Percentiles rank a stretch among this genome's conserved stretches.
These are phyloP conservation scores for Blastomyces parvus DNA, from an alignment of 2,329 filamentous ascomycete genomes.

Conservation along the genomic window DNA sequence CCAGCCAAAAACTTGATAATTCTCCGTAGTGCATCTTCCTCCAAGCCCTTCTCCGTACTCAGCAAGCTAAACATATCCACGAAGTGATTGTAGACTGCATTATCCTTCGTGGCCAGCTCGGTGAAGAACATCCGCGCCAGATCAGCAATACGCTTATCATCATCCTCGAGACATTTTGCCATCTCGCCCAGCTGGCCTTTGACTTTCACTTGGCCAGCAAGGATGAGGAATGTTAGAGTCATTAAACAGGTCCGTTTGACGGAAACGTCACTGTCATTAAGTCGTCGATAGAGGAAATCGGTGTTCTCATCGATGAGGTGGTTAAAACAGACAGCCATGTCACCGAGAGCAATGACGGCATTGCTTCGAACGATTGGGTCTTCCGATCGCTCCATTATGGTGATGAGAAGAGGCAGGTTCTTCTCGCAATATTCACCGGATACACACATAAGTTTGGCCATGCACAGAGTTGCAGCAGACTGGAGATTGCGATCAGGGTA, in stretches of 20 bases:
- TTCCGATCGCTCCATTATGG: slow-evolving; percentile 89
- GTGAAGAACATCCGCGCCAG: slow-evolving; percentile 97
- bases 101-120: slow-evolving; percentile 94
- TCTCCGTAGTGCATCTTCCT: slow-evolving; percentile 74
- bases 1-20: slow-evolving; percentile 89
- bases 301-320: slow-evolving; percentile 99
- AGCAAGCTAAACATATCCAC: slow-evolving; percentile 97
- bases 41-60: slow-evolving; percentile 67
- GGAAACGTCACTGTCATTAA: slow-evolving; percentile 77
- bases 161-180: slow-evolving; percentile 96
- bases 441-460: slow-evolving; percentile 98
- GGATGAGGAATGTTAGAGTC: slow-evolving; percentile 94
- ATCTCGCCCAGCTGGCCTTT: slow-evolving; percentile 98
- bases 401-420: slow-evolving; percentile 87
- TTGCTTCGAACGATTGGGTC: slow-evolving; percentile 92
- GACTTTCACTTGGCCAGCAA: slow-evolving; percentile 97
- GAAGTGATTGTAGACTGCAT: slow-evolving; percentile 98
- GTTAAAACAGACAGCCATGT: slow-evolving; percentile 99
- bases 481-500: slow-evolving; percentile 87
- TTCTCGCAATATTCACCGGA: slow-evolving; percentile 92
- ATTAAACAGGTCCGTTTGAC: slow-evolving; percentile 97
- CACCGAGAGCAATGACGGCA: slow-evolving; percentile 89
- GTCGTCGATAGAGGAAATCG: slow-evolving; percentile 87
- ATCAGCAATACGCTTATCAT: slow-evolving; percentile 89
- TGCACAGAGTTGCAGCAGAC: slow-evolving; percentile 82